Percentiles rank a stretch among this genome's conserved stretches.
phyloP scores from a whole-genome alignment of 1,284 basidiomycete genomes.

The Xerocomus minutiporus region DNA sequence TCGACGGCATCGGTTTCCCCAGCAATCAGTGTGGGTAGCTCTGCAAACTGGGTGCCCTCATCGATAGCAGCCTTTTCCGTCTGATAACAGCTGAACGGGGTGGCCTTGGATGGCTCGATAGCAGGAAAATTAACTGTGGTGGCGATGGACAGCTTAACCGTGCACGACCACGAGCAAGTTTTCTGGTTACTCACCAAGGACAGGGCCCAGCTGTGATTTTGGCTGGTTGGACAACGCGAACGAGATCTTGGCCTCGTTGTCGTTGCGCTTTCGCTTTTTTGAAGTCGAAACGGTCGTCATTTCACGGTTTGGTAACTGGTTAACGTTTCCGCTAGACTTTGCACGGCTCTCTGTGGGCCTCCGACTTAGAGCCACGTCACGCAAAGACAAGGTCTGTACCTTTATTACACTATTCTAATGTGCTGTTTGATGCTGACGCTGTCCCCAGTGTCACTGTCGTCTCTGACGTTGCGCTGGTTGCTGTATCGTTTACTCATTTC shows the following conservation, averaged over 20 bases:
- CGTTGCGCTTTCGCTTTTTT: slow-evolving; percentile 63
- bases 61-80: slow-evolving; percentile 30
- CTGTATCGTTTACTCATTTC: slow-evolving; percentile 19
- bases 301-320: slow-evolving; percentile 6
- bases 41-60: slow-evolving; percentile 42
- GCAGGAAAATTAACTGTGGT: slow-evolving; percentile 72
- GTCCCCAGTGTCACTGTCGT: slow-evolving; percentile 9
- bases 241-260: slow-evolving; percentile 38
- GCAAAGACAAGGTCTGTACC: slow-evolving; percentile 25
- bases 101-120: slow-evolving; percentile 55
- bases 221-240: slow-evolving; percentile 46
- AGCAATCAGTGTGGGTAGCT: slow-evolving; percentile 53
- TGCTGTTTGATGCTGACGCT: slow-evolving; percentile 12
- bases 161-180: slow-evolving; percentile 18
- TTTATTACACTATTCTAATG: slow-evolving; percentile 2
- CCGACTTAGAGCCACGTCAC: slow-evolving; percentile 11
- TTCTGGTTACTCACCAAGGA: slow-evolving; percentile 54
- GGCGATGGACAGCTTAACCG: slow-evolving; percentile 11
- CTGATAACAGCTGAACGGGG: slow-evolving; percentile 63
- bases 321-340: slow-evolving; percentile 12
- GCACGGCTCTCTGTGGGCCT: slow-evolving; percentile 1
- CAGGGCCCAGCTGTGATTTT: slow-evolving; percentile 55
- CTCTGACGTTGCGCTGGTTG: slow-evolving; percentile 16
- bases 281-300: slow-evolving; percentile 34
- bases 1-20: slow-evolving; percentile 70